phyloP scores from a whole-genome alignment of 495 filamentous ascomycete species.

The Neurospora terricola region DNA sequence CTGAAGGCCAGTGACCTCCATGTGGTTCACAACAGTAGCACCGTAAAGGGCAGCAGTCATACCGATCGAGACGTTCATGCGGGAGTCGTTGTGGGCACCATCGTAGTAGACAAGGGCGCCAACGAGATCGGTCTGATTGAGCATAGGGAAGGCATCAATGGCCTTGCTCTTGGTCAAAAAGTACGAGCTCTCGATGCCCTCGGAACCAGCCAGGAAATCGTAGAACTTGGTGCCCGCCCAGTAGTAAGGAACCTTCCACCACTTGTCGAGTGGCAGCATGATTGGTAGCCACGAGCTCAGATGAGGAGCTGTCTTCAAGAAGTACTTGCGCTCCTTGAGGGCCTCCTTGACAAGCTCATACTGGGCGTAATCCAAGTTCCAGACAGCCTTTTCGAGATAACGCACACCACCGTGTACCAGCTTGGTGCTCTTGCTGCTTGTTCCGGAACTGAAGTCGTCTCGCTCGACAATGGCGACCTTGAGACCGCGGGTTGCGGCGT shows the following conservation, averaged over 20 bases:
- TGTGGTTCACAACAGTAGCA: constrained; percentile 83
- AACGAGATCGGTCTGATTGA: constrained; percentile 74
- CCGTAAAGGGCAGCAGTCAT: constrained; percentile 95
- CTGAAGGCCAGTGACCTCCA: constrained; percentile 75
- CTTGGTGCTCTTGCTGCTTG: constrained; percentile 95
- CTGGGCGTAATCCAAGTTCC: constrained; percentile 93
- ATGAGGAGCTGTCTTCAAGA: constrained; percentile 91
- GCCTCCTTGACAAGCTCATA: constrained; percentile 89
- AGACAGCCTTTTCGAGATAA: constrained; percentile 94
- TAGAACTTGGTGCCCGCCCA: constrained; percentile 95
- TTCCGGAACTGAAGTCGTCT: constrained; percentile 90
- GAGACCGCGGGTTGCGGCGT: constrained; percentile 85
- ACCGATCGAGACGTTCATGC: constrained; percentile 94
- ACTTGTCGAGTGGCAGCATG: constrained; percentile 90
- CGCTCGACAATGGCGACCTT: constrained; percentile 92
- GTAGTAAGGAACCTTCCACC: constrained; percentile 98
- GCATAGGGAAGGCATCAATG: constrained; percentile 94
- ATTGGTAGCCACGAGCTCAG: constrained; percentile 92
- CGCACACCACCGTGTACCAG: constrained; percentile 93
- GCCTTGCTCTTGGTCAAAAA: constrained; percentile 93
- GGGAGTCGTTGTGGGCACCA: constrained; percentile 94
- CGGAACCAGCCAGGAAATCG: constrained; percentile 86
- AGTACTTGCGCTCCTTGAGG: constrained; percentile 92
- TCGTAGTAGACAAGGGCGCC: constrained; percentile 98
- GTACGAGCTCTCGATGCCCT: constrained; percentile 96